Evolutionary conservation across 2,329 filamentous ascomycete species (phyloP).

Genomic region (Fusarium annulatum): DNA sequence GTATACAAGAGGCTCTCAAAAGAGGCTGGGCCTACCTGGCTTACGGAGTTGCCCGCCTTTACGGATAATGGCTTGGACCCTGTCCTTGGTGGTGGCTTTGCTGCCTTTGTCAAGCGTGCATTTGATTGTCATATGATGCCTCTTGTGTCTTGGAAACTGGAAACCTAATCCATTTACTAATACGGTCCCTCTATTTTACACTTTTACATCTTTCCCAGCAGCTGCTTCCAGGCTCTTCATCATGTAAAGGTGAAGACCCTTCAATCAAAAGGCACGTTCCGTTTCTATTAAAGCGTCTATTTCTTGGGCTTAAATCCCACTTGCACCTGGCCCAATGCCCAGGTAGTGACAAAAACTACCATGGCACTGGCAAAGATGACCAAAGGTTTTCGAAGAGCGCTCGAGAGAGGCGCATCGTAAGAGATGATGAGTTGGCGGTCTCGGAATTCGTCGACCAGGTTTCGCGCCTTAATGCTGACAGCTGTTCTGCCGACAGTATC

Average conservation of each 20-base stretch:
- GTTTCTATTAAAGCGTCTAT: slow-evolving; percentile 41
- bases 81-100: slow-evolving; percentile 24
- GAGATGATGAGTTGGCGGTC: slow-evolving; percentile 86
- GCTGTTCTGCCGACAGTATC: slow-evolving; percentile 91
- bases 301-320: slow-evolving; percentile 74
- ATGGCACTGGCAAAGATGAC: slow-evolving; percentile 80
- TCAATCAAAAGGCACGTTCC: slow-evolving; percentile 16
- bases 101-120: slow-evolving; percentile 15
- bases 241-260: slow-evolving; percentile 7
- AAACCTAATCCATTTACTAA: slow-evolving; percentile 22
- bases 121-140: slow-evolving; percentile 10
- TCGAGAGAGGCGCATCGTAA: slow-evolving; percentile 83
- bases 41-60: slow-evolving; percentile 6
- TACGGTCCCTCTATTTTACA: slow-evolving; percentile 36
- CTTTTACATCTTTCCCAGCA: slow-evolving; percentile 40
- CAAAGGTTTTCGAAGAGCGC: slow-evolving; percentile 85
- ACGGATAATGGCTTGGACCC: slow-evolving; percentile 11
- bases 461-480: slow-evolving; percentile 82
- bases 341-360: slow-evolving; percentile 78
- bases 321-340: slow-evolving; percentile 81
- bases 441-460: slow-evolving; percentile 90
- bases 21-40: slow-evolving; percentile 11
- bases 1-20: slow-evolving; percentile 6
- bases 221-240: slow-evolving; percentile 18
- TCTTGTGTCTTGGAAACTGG: background rate